Evolutionary conservation across 2,329 filamentous ascomycete species (phyloP), one percentile per base, ranked within the genome.

Genomic region (Venturia carpophila): DNA sequence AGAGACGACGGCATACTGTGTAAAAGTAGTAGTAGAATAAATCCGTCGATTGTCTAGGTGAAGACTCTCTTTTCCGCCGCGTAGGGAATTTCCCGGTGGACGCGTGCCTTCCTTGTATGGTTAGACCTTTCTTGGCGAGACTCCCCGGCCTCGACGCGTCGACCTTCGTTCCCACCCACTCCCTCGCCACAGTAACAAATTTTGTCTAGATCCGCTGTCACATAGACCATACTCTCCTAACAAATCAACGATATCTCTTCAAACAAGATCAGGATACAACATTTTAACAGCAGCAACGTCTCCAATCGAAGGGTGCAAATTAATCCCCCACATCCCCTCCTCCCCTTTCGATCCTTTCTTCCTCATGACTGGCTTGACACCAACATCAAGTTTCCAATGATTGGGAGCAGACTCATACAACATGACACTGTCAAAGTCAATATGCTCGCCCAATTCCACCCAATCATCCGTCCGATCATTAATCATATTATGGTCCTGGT

Each of bases 181-280:
- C 3, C 30, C 6, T 34, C 30, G 6, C 6, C 30, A 34, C 30
- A 34, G 6, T 34, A 34, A 34, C 30, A 34, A 34, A 34, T 6
- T 34, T 34, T 6, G 30, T 34, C 30, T 34, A 34, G 30, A 34
- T 34, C 30, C 6, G 6, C 6, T 34, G 30, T 6, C 6, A 34
- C 3, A 34, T 6, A 34, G 30, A 34, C 3, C 30, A 34, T 6
- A 34, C 30, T 34, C 30, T 34, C 6, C 30, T 34, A 34, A 34
- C 30, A 34, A 34, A 34, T 34, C 6, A 34, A 34, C 30, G 30
- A 6, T 34, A 6, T 34, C 30, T 34, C 30, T 34, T 24, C 45
- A 49, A 24, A 24, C n/a, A 49, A 49, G 45, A 24, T 49, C 45
- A 49, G 45, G n/a, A 49, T 49, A 49, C n/a, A 49, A 49, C n/a